Evolutionary conservation across 352 stramenopile genomes (phyloP), one percentile per base, ranked within the genome.

Genomic region (Pythium dissotocum): DNA sequence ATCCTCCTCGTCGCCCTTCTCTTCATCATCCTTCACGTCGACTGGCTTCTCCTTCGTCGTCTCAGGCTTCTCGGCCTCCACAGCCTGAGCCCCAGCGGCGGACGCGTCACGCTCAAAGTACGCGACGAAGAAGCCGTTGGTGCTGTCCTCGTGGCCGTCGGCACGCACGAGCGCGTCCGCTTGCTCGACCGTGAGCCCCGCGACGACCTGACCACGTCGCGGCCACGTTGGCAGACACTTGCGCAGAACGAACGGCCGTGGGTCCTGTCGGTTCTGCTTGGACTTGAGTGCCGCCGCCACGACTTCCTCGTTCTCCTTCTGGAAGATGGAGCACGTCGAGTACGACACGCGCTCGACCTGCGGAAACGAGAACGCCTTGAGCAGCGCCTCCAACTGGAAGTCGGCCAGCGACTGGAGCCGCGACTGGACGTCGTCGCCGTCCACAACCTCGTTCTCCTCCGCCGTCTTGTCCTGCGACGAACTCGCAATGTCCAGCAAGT

Each of bases 101-200:
- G 58, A 16, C 10, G 46, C 53, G 30, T 67, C 58, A 6, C 95
- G 85, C 65, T 98, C 91, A 76, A 99, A 98, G 75, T 97, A 98
- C 33, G 90, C 85, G 5, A 99, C 95, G 70, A 99, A 99, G 75
- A 99, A 99, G 24, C 96, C 97, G 75, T 98, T 98, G 4, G 96
- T 98, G 48, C 83, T 87, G 76, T 99, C 93, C 54, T 98, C 93
- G 42, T 96, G 80, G 1, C 88, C 84, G 75, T 98, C 88, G 10
- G 91, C 94, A 28, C 97, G 84, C 56, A 99, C 93, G 10, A 99
- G 74, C 67, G 80, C 81, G n/a, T 85, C 73, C 6, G 88, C 78
- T 51, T 98, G 75, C 13, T 85, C 76, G 6, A 68, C 67, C 1
- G 73, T 79, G 18, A 98, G 71, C 4, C 85, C 85, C 16, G 79